Base-by-base conservation (phyloP, 2,329 filamentous ascomycete genomes). In the Fusarium solani-melongenae region DNA sequence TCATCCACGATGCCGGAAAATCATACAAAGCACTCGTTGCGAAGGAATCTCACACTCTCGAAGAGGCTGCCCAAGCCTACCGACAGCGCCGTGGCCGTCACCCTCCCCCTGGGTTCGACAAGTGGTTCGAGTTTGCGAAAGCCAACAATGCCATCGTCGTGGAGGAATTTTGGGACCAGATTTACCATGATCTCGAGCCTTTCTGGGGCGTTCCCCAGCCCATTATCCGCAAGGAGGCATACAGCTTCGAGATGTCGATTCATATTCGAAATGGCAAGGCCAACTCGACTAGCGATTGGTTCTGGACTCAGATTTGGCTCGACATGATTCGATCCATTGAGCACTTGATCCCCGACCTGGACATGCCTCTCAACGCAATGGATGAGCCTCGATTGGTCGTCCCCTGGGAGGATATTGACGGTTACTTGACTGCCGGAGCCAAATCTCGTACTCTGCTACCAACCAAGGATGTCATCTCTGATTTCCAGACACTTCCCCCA, bases 371-470 rank as follows among this genome's bases (percentile, higher is more conserved):
- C 67, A 93, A 93, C 71, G 85, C 88, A 34, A 90, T 92, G 86
- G 91, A 93, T 74, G 91, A 93, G 77, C 91, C 91, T 41, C 85
- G 91, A 29, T 77, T 93, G 10, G 86, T 92, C 14, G 88, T 89
- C 3, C 87, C 90, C 4, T 92, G 88, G 86, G 90, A 93, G 76
- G 86, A 90, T 7, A 87, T 93, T 59, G 82, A 88, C 29, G 79
- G 80, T 1, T 86, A 88, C 64, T 85, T 93, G 81, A 79, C 83
- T 53, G 85, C 86, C 66, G 90, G 90, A 36, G 83, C 85, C 62
- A 82, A 85, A 70, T 86, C 84, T 10, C 82, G 85, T 51, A 80
- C 79, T 17, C 82, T 91, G 51, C 78, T 80, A 17, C 79, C 84
- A 0, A 81, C 84, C 6, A 84, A 84, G 7, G 82, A 87, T 1